phyloP scores from a whole-genome alignment of 2,329 filamentous ascomycete species.

The Diaporthe velutina region DNA sequence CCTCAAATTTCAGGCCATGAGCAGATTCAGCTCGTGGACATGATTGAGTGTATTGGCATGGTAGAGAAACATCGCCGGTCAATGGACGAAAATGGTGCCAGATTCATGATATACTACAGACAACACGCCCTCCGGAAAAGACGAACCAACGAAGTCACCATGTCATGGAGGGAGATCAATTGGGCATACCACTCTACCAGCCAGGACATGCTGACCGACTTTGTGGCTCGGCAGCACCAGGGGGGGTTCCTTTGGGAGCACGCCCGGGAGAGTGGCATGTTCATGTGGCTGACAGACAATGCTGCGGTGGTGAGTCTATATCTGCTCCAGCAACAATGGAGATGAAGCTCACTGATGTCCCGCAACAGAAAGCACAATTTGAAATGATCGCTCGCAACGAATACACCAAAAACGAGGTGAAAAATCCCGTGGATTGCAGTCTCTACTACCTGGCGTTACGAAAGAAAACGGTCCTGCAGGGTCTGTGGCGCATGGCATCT shows the following conservation, averaged over 20 bases:
- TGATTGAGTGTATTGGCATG: slow-evolving; percentile 85
- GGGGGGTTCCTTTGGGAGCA: slow-evolving; percentile 86
- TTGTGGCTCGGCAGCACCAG: slow-evolving; percentile 84
- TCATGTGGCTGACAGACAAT: slow-evolving; percentile 91
- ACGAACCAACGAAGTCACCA: slow-evolving; percentile 72
- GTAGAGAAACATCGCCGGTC: slow-evolving; percentile 90
- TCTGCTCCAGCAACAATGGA: neutral
- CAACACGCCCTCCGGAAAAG: slow-evolving; percentile 80
- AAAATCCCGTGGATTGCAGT: slow-evolving; percentile 91
- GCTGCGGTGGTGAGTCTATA: slow-evolving; percentile 75
- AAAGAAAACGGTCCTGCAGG: slow-evolving; percentile 91
- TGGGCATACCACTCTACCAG: slow-evolving; percentile 89
- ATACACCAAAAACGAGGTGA: slow-evolving; percentile 88
- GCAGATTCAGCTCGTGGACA: slow-evolving; percentile 87
- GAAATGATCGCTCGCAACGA: slow-evolving; percentile 93
- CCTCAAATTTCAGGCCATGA: slow-evolving; percentile 86
- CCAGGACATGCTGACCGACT: slow-evolving; percentile 90
- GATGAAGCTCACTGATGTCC: slow-evolving; percentile 35
- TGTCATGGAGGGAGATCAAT: slow-evolving; percentile 84
- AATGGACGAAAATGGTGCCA: slow-evolving; percentile 89
- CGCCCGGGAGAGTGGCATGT: slow-evolving; percentile 88
- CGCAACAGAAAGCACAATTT: slow-evolving; percentile 77
- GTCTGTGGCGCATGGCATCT: slow-evolving; percentile 92
- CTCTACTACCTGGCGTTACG: slow-evolving; percentile 90
- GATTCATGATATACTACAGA: slow-evolving; percentile 89